Conservation (phyloP, 148 eudicot species). For the Rhododendron henanense region DNA sequence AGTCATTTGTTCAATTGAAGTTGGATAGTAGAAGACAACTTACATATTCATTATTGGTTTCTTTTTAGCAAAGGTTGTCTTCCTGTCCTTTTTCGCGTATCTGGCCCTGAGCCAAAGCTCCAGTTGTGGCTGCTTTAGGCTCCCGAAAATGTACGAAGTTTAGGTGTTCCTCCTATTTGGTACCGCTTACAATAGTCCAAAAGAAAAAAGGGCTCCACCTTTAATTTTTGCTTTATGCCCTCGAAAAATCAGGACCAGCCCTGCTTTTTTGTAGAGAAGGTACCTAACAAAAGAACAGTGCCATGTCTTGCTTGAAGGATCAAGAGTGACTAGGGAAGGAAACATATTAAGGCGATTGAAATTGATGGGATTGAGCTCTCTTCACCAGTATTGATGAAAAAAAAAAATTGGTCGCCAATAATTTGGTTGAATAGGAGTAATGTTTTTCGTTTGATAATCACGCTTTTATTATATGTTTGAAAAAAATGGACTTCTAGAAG, state of each 20-base stretch:
- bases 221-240: too few species aligned
- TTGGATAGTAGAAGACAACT: not conserved
- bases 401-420: too few species aligned
- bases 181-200: too few species aligned
- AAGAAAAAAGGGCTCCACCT: not conserved
- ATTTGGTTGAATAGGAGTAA: not conserved
- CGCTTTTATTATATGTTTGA: too few species aligned
- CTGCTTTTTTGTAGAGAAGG: too few species aligned
- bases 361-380: not conserved
- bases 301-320: not conserved
- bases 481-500: too few species aligned
- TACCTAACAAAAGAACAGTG: not conserved
- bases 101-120: too few species aligned
- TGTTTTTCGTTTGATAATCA: not conserved
- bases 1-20: not conserved
- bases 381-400: not conserved
- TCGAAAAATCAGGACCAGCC: too few species aligned
- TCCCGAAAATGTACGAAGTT: too few species aligned
- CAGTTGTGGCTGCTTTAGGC: too few species aligned
- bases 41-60: not conserved
- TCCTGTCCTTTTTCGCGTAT: too few species aligned
- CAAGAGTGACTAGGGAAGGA: not conserved
- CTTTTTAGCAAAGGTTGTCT: not conserved
- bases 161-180: too few species aligned
- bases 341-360: not conserved